phyloP scores from a whole-genome alignment of 176 grass and related monocot species.

The Otatea glauca region DNA sequence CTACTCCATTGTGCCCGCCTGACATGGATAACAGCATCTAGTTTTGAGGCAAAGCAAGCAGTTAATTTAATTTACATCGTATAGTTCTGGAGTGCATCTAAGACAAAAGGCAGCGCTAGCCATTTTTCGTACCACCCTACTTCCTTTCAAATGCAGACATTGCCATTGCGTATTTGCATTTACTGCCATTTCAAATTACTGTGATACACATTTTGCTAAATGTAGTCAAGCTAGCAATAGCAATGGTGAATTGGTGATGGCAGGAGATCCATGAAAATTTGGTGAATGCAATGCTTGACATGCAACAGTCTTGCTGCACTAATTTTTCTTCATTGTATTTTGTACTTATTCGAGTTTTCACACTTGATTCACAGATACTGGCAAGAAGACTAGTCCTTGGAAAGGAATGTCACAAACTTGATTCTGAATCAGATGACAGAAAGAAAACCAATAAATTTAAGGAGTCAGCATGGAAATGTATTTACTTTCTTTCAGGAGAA shows the following conservation, averaged over 20 bases:
- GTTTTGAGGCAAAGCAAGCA: too few species aligned
- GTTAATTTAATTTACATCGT: background rate
- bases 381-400: background rate
- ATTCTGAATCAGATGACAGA: background rate
- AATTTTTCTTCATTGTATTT: background rate
- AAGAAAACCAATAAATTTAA: constrained; percentile 49
- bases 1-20: too few species aligned
- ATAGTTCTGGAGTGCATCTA: background rate
- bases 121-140: too few species aligned
- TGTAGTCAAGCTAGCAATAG: background rate
- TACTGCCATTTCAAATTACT: background rate
- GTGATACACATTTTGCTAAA: background rate
- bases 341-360: background rate
- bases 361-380: background rate
- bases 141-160: background rate
- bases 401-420: background rate
- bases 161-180: background rate
- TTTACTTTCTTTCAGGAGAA: constrained; percentile 47
- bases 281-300: background rate
- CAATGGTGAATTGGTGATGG: background rate
- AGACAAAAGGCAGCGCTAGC: background rate
- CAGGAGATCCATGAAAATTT: background rate
- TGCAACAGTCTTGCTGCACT: background rate
- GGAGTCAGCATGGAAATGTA: constrained; percentile 50
- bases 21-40: background rate